phyloP scores from a whole-genome alignment of 1,284 basidiomycete genomes.

The Anthracocystis setariae region DNA sequence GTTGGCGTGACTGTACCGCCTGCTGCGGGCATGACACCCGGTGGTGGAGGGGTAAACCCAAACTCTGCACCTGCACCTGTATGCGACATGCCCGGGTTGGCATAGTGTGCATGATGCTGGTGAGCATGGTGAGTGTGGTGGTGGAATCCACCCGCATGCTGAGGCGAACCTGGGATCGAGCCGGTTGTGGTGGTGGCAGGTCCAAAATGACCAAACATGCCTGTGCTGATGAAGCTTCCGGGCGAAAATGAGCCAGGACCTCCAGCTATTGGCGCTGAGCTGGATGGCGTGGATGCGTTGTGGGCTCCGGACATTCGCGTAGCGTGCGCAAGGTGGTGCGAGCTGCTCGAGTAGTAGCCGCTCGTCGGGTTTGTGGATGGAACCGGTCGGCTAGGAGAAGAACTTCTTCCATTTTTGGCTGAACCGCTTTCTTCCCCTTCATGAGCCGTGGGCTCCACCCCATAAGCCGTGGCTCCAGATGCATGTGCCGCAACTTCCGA shows the following conservation, averaged over 20 bases:
- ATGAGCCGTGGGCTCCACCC: background rate
- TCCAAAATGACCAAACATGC: constrained; percentile 46
- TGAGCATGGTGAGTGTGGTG: constrained; percentile 14
- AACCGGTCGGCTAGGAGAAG: constrained; percentile 6
- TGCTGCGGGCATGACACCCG: constrained; percentile 1
- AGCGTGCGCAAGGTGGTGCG: constrained; percentile 10
- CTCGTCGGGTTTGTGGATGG: constrained; percentile 7
- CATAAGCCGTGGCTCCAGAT: background rate
- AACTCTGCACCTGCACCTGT: constrained; percentile 10
- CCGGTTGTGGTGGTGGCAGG: constrained; percentile 6
- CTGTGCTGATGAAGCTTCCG: constrained; percentile 32
- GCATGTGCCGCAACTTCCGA: constrained; percentile 19
- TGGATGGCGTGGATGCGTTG: constrained; percentile 11
- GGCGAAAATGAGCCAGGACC: constrained; percentile 20
- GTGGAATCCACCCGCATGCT: constrained; percentile 14
- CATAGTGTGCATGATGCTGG: constrained; percentile 10
- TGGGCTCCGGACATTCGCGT: constrained; percentile 6
- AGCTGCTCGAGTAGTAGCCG: constrained; percentile 8
- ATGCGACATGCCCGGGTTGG: background rate
- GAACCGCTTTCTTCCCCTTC: background rate
- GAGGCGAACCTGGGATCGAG: constrained; percentile 19
- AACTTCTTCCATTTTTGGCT: background rate
- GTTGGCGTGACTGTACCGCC: constrained; percentile 20
- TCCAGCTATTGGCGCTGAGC: background rate
- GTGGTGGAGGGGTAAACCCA: constrained; percentile 9